phyloP scores from a whole-genome alignment of 2,329 filamentous ascomycete genomes.

The Sporothrix pallida region DNA sequence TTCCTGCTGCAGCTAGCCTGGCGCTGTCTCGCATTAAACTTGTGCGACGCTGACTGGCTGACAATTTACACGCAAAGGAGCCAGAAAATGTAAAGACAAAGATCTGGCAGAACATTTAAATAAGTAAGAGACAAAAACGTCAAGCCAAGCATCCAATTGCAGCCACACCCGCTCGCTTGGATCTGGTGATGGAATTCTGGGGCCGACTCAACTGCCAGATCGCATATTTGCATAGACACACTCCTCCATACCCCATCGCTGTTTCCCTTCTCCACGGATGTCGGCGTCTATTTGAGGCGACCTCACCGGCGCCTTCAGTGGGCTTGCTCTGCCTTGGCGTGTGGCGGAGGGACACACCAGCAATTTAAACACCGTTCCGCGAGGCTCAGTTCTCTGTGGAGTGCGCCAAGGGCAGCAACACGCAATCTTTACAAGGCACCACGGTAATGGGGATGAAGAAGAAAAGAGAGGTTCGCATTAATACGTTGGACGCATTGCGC shows the following conservation, averaged over 20 bases:
- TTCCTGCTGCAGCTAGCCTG: conserved; percentile 17
- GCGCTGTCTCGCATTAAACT: background rate
- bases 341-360: conserved; percentile 3
- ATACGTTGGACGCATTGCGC: too few relatives aligned
- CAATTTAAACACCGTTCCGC: conserved; percentile 13
- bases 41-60: conserved; percentile 13
- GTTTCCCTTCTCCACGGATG: background rate
- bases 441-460: background rate
- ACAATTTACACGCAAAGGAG: background rate
- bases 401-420: background rate
- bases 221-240: conserved; percentile 16
- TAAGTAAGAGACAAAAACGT: background rate
- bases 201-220: background rate
- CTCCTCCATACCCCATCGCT: background rate
- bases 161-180: background rate
- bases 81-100: background rate
- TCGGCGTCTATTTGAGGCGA: background rate
- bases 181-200: background rate
- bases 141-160: background rate
- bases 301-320: background rate
- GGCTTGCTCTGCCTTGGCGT: conserved; percentile 4
- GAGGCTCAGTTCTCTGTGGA: conserved; percentile 10
- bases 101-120: background rate
- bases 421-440: conserved; percentile 22
- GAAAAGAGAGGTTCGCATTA: background rate